Evolutionary conservation across 139 green algal genomes (phyloP), one percentile per base, ranked within the genome.

Genomic region (Trebouxia sp.): DNA sequence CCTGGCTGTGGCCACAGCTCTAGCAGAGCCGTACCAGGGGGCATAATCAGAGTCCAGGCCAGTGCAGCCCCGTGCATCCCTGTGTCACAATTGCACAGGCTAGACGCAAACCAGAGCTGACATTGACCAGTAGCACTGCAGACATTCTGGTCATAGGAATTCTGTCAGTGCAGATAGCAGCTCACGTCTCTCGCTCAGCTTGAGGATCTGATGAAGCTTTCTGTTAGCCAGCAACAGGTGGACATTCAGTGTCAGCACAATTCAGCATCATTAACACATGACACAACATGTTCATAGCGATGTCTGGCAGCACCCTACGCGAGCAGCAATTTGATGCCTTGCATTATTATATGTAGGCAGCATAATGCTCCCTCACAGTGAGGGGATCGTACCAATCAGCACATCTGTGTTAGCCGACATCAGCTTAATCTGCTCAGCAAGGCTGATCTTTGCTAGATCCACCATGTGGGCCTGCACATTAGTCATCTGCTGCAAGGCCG

Each of bases 21-120:
- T 35, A 82, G 38, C 41, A 75, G 55, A 4, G 39, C 77, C 43
- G 77, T 48, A 11, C 41, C 39, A 35, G 38, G 39, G 11, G 38
- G 77, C 55, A 82, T 75, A 9, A 82, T 41, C 77, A 82, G 55
- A 11, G 47, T 76, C 77, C 77, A 82, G 15, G 77, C 77, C 39
- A 82, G 41, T 0, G 77, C 77, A 45, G 77, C 77, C 11, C 77
- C 77, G 76, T 82, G 77, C 76, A 81, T 81, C 5, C 50, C 76
- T 81, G 76, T 12, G 26, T 35, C 14, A 12, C 17, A 1, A 30
- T 35, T 22, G 37, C n/a, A 37, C 24, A 15, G n/a, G 26, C 38
- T 26, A 5, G 12, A 39, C 38, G n/a, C 56, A 37, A 15, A 8
- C 38, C 26, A 65, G 5, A 4, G 22, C 24, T 11, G 24, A n/a